phyloP scores from a whole-genome alignment of 148 eudicot species.

The Spergularia marina region DNA sequence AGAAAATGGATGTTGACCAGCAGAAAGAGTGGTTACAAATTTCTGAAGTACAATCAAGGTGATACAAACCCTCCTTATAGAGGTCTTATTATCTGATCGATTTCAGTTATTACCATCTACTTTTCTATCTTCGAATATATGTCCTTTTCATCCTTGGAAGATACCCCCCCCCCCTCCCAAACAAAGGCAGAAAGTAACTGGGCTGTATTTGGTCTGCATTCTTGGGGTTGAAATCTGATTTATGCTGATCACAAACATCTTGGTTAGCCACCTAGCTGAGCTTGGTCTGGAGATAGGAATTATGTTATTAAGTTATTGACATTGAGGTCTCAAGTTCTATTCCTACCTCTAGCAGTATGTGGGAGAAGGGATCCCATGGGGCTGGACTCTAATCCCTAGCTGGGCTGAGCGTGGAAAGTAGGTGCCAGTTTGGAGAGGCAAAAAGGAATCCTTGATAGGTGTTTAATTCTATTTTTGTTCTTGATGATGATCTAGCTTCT shows the following conservation, averaged over 20 bases:
- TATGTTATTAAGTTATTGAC: too few species aligned
- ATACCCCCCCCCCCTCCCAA: too few species aligned
- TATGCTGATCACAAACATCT: background rate
- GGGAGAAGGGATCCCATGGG: too few species aligned
- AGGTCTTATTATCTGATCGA: background rate
- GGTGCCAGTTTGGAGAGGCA: too few species aligned
- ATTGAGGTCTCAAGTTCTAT: too few species aligned
- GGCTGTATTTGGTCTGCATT: background rate
- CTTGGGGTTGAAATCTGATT: background rate
- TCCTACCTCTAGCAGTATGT: too few species aligned
- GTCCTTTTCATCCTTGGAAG: background rate
- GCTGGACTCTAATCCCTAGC: too few species aligned
- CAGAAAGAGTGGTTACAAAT: constrained; percentile 73
- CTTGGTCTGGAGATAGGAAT: too few species aligned
- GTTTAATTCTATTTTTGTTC: background rate
- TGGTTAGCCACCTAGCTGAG: background rate
- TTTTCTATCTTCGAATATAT: background rate
- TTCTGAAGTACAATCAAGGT: constrained; percentile 80
- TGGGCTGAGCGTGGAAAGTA: too few species aligned
- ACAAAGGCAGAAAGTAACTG: background rate
- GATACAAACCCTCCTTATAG: constrained; percentile 11
- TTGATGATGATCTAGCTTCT: background rate
- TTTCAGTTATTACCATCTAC: background rate
- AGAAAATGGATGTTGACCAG: constrained; percentile 34
- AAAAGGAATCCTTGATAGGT: too few species aligned